Base-by-base conservation (phyloP, 257 asterid species). In the Galeopsis tetrahit region DNA sequence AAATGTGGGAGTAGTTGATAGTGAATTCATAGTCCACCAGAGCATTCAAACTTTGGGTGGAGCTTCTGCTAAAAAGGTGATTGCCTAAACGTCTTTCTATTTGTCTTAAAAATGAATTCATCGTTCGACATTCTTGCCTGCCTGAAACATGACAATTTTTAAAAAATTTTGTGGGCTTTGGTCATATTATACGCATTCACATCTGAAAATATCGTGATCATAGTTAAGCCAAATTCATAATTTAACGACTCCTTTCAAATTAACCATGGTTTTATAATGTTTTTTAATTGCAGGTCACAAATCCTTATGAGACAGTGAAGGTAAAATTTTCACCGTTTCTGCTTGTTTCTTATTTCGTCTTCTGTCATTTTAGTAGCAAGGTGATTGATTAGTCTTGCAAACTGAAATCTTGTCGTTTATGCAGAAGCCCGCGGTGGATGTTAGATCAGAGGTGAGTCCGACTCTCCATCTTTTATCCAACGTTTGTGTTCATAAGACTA, bases 1-100 rank as follows among this genome's bases (percentile, higher is more conserved):
- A 81, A 95, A 88, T 62, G 98, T 95, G 44, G 99, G 99, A 76
- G 90, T 95, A 68, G 96, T 95, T 78, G 99, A 95, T 71, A 87
- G 96, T 60, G 97, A 92, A 78, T 95, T 87, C 75, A 38, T 95
- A 66, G 91, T 95, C 74, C 99, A 95, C 87, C 99, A 95, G 84
- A 90, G 99, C 63, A 95, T 88, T 82, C 98, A 92, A 82, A 90
- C 98, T 52, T 78, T 95, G 80, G 99, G 98, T 11, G 99, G 99
- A 35, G 86, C 79, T 43, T 90, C 99, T 10, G 82, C 82, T 2
- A 80, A 68, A 73, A 89, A 85, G 96, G 97, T 91, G 38, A 77
- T 60, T 3, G 8, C 39, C 63, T 53, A 10, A 35, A 44, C 68
- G 21, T 34, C 34, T 46, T 9, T 42, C 32, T 34, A 4, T 55